A percentile compares a stretch with the other conserved stretches of the same genome.
phyloP scores from a whole-genome alignment of 2,329 filamentous ascomycete species.

The Calycina herbarum region DNA sequence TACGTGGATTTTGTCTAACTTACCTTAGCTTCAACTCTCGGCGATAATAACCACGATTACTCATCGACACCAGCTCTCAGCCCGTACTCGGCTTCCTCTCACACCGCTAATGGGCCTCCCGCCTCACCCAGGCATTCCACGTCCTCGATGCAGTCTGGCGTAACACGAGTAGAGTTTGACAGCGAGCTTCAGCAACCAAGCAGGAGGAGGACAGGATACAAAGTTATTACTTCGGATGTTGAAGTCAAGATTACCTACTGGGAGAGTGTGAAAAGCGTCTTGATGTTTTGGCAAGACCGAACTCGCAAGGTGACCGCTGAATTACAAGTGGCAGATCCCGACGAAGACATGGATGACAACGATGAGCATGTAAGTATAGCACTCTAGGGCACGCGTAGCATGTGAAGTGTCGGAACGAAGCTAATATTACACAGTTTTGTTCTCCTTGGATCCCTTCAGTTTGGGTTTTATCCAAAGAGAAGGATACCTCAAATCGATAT shows the following conservation, averaged over 20 bases:
- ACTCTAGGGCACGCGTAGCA: not conserved
- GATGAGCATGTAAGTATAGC: not conserved
- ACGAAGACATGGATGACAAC: conserved; percentile 3
- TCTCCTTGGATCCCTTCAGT: conserved; percentile 13
- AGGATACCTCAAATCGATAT: conserved; percentile 42
- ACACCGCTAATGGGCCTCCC: not conserved
- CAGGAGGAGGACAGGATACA: conserved; percentile 2
- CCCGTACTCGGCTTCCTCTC: not conserved
- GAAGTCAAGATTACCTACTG: conserved; percentile 9
- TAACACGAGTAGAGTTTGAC: not conserved
- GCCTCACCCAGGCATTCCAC: not conserved
- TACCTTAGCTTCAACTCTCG: not conserved
- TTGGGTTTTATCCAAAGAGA: conserved; percentile 26
- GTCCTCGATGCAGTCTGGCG: not conserved
- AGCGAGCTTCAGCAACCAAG: too few species aligned
- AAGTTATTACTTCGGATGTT: not conserved
- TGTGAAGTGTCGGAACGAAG: not conserved
- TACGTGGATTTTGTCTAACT: not conserved
- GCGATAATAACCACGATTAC: not conserved
- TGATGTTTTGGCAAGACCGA: conserved; percentile 3
- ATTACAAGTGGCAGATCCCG: not conserved
- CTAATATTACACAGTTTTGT: conserved; percentile 3
- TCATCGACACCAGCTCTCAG: not conserved
- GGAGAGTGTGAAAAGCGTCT: conserved; percentile 9
- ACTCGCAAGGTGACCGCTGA: conserved; percentile 4